Conservation (phyloP, 2,329 filamentous ascomycete genomes). For the Verticillium nonalfalfae region DNA sequence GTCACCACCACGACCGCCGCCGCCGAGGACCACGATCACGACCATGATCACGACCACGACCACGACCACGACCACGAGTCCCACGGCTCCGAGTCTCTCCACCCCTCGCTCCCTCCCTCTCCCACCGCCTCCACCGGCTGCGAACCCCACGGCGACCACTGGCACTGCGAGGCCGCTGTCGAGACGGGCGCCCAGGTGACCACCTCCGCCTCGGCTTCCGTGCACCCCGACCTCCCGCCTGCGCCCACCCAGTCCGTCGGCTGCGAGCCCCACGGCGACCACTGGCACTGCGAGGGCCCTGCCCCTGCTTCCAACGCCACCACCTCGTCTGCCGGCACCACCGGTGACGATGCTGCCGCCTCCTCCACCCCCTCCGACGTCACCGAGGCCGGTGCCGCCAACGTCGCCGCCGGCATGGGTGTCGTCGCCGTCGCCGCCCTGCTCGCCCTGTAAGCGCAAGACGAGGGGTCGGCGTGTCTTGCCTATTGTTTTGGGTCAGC, state of each 20-base stretch:
- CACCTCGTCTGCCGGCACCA: background rate
- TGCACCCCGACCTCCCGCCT: constrained; percentile 12
- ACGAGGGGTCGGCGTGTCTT: background rate
- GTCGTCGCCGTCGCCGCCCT: constrained; percentile 8
- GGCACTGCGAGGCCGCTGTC: constrained; percentile 9
- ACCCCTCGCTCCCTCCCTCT: constrained; percentile 17
- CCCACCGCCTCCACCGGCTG: constrained; percentile 28
- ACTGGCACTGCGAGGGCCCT: constrained; percentile 24
- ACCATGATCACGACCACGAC: constrained; percentile 8
- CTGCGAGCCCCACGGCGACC: constrained; percentile 28
- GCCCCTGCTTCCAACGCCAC: constrained; percentile 1
- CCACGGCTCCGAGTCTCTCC: background rate
- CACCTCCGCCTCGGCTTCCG: background rate
- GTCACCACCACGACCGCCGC: background rate
- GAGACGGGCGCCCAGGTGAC: constrained; percentile 1
- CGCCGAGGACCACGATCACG: background rate
- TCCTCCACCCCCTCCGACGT: constrained; percentile 1
- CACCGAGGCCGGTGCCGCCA: constrained; percentile 5
- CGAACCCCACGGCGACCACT: constrained; percentile 19
- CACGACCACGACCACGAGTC: constrained; percentile 3
- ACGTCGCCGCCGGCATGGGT: constrained; percentile 2
- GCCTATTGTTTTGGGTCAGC: background rate
- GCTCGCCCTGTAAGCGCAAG: constrained; percentile 5
- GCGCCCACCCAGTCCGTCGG: constrained; percentile 23
- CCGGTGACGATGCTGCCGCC: background rate